Evolutionary conservation across 192 early-diverging fungal species (phyloP).

Genomic region (Coemansia sp.): DNA sequence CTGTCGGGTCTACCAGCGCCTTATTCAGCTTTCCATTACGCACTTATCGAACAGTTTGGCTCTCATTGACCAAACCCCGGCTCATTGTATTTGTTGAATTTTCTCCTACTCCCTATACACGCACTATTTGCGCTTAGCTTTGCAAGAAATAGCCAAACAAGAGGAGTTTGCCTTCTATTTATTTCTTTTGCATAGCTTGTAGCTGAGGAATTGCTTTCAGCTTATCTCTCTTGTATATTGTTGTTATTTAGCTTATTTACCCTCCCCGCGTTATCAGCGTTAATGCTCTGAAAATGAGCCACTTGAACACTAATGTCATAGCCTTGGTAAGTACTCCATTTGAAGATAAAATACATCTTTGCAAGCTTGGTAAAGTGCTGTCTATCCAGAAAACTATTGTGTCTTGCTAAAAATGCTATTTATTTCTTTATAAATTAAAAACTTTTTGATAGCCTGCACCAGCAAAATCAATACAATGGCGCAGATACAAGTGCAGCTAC

Average conservation of each 20-base stretch:
- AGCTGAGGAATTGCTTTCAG: neutral
- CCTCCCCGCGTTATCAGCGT: neutral
- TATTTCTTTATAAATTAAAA: neutral
- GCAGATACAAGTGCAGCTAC: constrained; percentile 33
- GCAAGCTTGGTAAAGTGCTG: neutral
- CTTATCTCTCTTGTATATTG: constrained; percentile 8
- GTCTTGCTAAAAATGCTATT: neutral
- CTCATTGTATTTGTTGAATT: no score
- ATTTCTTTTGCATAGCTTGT: neutral
- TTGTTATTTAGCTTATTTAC: neutral
- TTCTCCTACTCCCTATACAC: no score
- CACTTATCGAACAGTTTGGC: no score
- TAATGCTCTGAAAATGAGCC: constrained; percentile 32
- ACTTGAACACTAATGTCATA: constrained; percentile 50
- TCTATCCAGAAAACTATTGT: no score
- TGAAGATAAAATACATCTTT: neutral
- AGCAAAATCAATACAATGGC: constrained; percentile 42
- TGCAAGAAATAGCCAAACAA: neutral
- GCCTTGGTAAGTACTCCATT: constrained; percentile 40
- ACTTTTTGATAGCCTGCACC: constrained; percentile 15
- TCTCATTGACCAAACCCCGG: no score
- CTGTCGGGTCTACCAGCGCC: no score
- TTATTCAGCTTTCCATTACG: no score
- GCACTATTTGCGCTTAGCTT: neutral
- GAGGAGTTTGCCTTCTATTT: neutral